Evolutionary conservation across 495 filamentous ascomycete species (phyloP), one percentile per base, ranked within the genome.

Genomic region (Daldinia vernicosa): DNA sequence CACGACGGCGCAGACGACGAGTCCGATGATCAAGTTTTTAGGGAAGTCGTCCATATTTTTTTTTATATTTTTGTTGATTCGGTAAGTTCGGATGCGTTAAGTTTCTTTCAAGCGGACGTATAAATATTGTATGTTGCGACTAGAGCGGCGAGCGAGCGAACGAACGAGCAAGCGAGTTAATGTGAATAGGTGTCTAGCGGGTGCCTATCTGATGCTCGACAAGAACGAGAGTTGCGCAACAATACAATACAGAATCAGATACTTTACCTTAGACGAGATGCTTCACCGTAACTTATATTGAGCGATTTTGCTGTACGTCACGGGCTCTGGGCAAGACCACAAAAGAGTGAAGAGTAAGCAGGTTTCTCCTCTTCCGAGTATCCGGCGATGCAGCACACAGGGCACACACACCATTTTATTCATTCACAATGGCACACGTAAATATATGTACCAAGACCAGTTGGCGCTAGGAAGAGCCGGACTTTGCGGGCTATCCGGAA

Each of bases 21-120:
- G 64, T 6, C 60, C 75, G 54, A 70, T 63, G 43, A 77, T 50
- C 40, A 77, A 61, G 9, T 69, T 74, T 27, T 68, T 70, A 4
- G 58, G 9, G 57, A 77, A 77, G 33, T 62, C 71, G 65, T 50
- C 55, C 74, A 76, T 56, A 5, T 0, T 56, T 56, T 12, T 35
- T 35, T 35, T 30, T n/a, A 1, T 75, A 6, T 59, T 61, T 27
- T 43, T 15, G 15, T 6, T 7, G 6, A 2, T 17, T 57, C 17
- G 35, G 27, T 28, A 39, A 27, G 27, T 37, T 65, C 58, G 32
- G 45, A 55, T 19, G 19, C n/a, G 6, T 7, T 15, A 30, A 17
- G 17, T 9, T 47, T 52, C 30, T 54, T 37, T 24, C 7, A 47
- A 24, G 19, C 17, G 19, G 43, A 47, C 9, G 43, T 47, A 11